Evolutionary conservation across 2,329 filamentous ascomycete genomes (phyloP), one percentile per base, ranked within the genome.

Genomic region (Stachybotrys elegans): DNA sequence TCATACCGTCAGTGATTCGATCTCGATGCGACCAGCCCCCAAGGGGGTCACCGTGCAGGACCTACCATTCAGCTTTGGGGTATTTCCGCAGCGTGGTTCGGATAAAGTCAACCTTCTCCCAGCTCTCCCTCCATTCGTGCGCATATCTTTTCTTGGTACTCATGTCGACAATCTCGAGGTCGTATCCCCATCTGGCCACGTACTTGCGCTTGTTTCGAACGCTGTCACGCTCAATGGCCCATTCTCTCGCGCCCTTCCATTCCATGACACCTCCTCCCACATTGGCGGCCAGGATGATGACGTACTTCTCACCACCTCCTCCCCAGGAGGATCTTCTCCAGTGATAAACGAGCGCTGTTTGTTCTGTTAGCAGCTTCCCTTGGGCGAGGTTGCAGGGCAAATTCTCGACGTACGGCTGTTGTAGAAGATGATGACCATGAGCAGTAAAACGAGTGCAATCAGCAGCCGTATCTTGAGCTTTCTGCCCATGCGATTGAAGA

Each of bases 121-220:
- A 98, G 64, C 92, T 94, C 69, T 98, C 93, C 58, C 93, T 81
- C 93, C 93, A 98, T 68, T 98, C 93, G 68, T 98, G 93, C 22
- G 93, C 92, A 63, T 98, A 98, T 53, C 91, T 83, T 71, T 96
- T 97, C 78, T 96, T 95, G 43, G 91, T 95, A 70, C 90, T 92
- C 91, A 98, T 95, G 65, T 98, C 94, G 53, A 95, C 89, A 60
- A 97, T 86, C 64, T 98, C 93, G 46, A 98, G 72, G 49, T 96
- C 86, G 63, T 98, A 97, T 13, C 93, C 93, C 91, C 93, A 97
- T 62, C 77, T 78, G 25, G 80, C 76, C 3, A 83, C 85, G 60
- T 98, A 98, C 58, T 84, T 86, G 61, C 86, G 84, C 74, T 98
- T 98, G 70, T 98, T 98, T 63, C 84, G 84, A 43, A 97, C 81